Base-by-base conservation (phyloP, 192 early-diverging fungal genomes). In the Glomus cerebriforme region DNA sequence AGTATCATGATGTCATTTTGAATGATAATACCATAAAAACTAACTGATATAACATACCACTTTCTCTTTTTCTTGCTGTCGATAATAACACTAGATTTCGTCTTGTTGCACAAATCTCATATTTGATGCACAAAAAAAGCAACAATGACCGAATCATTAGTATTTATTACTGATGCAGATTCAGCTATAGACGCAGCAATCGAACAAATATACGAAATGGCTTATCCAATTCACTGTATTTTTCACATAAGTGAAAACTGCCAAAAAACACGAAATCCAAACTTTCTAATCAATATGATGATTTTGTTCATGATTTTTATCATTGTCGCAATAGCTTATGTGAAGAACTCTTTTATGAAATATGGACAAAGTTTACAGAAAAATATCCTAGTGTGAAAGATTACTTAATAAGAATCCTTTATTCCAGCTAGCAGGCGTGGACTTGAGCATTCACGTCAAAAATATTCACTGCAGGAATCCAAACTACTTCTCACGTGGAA, bases 41-140 rank as follows among this genome's bases (percentile, higher is more conserved):
- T 35, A 35, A 35, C 5, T 5, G 5, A 35, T 35, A 35, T 35
- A 35, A 35, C 34, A 72, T 72, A 17, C 39, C n/a, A 26, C 45
- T 72, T 72, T 26, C 8, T 1, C 26, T 72, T 22, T 72, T 72
- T 72, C n/a, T 72, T 43, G 26, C 47, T 7, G 12, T 72, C 5
- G 24, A 72, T 7, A 72, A 72, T 34, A 72, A n/a, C n/a, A n/a
- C n/a, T n/a, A n/a, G n/a, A 71, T n/a, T n/a, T n/a, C n/a, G n/a
- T 26, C n/a, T 71, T 3, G 43, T 47, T 45, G 68, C 35, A 71
- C 68, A 71, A 71, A 24, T 45, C 24, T 71, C 0, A 24, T 71
- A 47, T 45, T 6, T n/a, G 26, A 72, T 49, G 22, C 47, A 72
- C 24, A 49, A 72, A 72, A 72, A 72, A 72, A 49, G 39, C 45